Conservation (phyloP, 2,329 filamentous ascomycete genomes). For the Coniella lustricola region DNA sequence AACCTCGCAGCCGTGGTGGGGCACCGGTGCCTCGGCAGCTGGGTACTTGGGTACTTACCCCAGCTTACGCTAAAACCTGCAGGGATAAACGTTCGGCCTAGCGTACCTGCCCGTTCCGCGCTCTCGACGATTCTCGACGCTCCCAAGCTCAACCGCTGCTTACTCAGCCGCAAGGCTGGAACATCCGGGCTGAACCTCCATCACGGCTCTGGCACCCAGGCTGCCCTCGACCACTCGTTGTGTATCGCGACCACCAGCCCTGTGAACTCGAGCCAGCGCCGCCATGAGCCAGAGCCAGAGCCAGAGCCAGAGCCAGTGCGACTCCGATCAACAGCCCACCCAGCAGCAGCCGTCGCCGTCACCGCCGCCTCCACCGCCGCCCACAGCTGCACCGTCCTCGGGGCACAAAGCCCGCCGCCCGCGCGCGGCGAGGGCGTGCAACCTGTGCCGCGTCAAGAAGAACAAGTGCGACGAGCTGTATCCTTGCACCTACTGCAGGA, state of each 20-base stretch:
- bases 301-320: no score
- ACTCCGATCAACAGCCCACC: neutral
- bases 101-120: no score
- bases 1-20: no score
- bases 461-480: constrained; percentile 39
- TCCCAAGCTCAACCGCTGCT: neutral
- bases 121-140: neutral
- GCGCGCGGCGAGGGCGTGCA: constrained; percentile 39
- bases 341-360: neutral
- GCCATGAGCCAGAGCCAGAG: no score
- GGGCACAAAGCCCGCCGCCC: constrained; percentile 20
- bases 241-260: no score
- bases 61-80: no score
- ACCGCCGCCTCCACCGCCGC: neutral
- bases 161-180: no score
- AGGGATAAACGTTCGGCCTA: no score
- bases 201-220: neutral
- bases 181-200: neutral
- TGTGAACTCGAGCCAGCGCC: no score
- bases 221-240: no score
- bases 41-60: no score
- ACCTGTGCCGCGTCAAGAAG: constrained; percentile 39
- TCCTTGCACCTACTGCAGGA: constrained; percentile 34
- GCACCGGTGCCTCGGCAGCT: no score
- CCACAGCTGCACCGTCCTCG: neutral